Conservation (phyloP, 2,329 filamentous ascomycete species). For the Aspergillus unguis region DNA sequence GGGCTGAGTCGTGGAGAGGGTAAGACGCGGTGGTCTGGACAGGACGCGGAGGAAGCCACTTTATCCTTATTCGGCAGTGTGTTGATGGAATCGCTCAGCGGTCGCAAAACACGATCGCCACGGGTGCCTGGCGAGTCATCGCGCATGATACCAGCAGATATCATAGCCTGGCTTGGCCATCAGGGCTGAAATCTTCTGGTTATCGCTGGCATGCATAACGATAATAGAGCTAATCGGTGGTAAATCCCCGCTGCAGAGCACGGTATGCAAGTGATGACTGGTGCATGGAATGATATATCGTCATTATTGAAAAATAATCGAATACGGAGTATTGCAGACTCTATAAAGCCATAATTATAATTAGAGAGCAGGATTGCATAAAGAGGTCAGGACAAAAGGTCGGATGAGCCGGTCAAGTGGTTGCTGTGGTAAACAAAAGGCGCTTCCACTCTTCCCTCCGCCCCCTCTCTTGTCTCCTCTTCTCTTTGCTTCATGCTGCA, state of each 20-base stretch:
- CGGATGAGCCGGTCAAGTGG: neutral
- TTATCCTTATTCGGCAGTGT: slow-evolving; percentile 37
- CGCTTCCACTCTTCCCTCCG: slow-evolving; percentile 1
- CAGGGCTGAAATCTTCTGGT: too few relatives aligned
- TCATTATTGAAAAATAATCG: neutral
- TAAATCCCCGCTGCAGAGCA: slow-evolving; percentile 1
- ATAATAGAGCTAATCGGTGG: neutral
- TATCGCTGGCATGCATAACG: too few relatives aligned
- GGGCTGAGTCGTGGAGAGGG: slow-evolving; percentile 15
- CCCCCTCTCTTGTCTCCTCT: neutral
- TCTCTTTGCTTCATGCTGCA: neutral
- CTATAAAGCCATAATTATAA: neutral
- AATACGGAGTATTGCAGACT: too few relatives aligned
- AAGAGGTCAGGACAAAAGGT: neutral
- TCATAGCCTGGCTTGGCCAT: too few relatives aligned
- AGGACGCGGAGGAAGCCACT: slow-evolving; percentile 32
- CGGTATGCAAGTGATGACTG: neutral
- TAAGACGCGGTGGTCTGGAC: slow-evolving; percentile 19
- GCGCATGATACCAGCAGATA: neutral
- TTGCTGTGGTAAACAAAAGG: slow-evolving; percentile 10
- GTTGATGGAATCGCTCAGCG: slow-evolving; percentile 21
- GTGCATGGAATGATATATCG: neutral
- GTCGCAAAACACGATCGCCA: slow-evolving; percentile 5
- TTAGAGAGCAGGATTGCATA: neutral
- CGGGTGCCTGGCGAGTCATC: neutral